Base-by-base conservation (phyloP, 768 basidiomycete species). In the Arthromyces matolae region DNA sequence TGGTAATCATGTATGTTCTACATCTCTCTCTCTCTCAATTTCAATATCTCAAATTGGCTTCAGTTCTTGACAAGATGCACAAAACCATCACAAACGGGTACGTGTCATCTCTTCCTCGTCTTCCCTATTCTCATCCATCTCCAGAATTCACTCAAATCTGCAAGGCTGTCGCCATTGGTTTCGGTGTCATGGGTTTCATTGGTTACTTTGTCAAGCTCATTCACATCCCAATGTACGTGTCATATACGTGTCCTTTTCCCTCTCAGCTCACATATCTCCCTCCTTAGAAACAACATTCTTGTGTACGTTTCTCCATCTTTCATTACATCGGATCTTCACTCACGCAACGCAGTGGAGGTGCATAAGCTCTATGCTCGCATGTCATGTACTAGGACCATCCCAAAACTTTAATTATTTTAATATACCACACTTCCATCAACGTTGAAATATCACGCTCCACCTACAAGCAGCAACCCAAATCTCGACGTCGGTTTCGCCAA, bases 181-280 rank as follows among this genome's bases (percentile, higher is more conserved):
- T 99, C 62, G 92, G 86, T 42, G 90, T 99, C 56, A 98, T 98
- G 94, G 96, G 96, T 13, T 95, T 97, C 78, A 93, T 99, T 66
- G 96, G 96, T 13, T 99, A 95, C 75, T 87, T 98, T 64, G 94
- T 96, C 57, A 97, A 97, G 70, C 83, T 97, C 56, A 93, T 98
- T 59, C 93, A 97, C 70, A 96, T 95, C 69, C 93, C 94, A 60
- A 95, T 96, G 93, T 95, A 58, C 73, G 93, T n/a, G n/a, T n/a
- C n/a, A n/a, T 82, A 29, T 49, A 14, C 44, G 31, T 44, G 31
- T 42, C 32, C 24, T 34, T 25, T 13, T 38, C 14, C 18, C n/a
- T 32, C 34, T 7, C 8, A 40, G 47, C 52, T 58, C 43, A 62
- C 57, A 57, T 19, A 55, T 40, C 0, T 31, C 24, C 1, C 25